Evolutionary conservation across 139 green algal species (phyloP).

Genomic region (Edaphochlamys debaryana): DNA sequence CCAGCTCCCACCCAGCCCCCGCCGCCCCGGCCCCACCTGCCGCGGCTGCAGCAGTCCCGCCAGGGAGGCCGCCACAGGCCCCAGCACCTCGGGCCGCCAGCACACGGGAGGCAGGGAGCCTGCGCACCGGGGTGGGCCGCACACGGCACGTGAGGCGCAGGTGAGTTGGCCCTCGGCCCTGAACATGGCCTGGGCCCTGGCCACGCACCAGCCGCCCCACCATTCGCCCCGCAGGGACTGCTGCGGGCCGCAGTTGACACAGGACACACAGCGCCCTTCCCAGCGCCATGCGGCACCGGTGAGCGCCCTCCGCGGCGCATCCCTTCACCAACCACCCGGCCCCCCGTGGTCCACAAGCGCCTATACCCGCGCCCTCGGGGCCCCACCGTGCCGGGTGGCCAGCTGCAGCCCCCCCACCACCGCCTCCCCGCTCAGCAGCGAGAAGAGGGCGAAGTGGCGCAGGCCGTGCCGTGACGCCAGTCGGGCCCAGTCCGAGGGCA

Average conservation of each 20-base stretch:
- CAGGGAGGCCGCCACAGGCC: neutral
- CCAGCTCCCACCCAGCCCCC: neutral
- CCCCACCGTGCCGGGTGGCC: neutral
- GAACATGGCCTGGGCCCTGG: no score
- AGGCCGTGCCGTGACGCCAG: neutral
- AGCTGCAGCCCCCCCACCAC: constrained; percentile 23
- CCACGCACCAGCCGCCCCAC: no score
- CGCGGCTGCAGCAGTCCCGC: constrained; percentile 17
- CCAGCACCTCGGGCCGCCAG: neutral
- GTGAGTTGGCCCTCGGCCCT: no score
- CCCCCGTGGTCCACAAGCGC: neutral
- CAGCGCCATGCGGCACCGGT: no score
- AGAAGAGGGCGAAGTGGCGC: constrained; percentile 8
- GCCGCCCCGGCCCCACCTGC: neutral
- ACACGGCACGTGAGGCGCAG: neutral
- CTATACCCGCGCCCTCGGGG: neutral
- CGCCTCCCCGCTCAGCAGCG: neutral
- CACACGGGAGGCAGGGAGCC: neutral
- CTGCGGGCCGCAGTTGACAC: no score
- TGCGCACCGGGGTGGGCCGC: neutral
- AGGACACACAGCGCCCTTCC: no score
- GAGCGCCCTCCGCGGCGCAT: no score
- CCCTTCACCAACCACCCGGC: no score
- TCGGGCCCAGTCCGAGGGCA: constrained; percentile 14
- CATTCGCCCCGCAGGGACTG: no score